Evolutionary conservation across 2,329 filamentous ascomycete species (phyloP).

Genomic region (Aschersonia sp.): DNA sequence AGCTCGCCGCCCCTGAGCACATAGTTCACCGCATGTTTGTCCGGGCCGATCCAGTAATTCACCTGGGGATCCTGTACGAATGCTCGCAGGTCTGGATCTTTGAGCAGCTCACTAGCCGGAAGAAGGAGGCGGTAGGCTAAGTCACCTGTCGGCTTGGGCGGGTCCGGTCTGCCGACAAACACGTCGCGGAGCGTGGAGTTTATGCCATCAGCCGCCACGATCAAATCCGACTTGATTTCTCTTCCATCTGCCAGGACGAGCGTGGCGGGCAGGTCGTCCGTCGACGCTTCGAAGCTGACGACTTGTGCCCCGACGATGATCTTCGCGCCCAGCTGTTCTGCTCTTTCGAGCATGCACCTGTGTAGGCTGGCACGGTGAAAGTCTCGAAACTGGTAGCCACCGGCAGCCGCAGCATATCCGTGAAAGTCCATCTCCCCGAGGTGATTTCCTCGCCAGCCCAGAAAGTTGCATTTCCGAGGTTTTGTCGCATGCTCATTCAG

Average conservation of each 20-base stretch:
- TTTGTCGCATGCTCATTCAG: slow-evolving; percentile 8
- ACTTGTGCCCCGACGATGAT: slow-evolving; percentile 11
- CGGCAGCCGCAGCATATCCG: slow-evolving; percentile 7
- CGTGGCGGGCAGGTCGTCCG: slow-evolving; percentile 3
- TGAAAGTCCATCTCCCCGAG: slow-evolving; percentile 11
- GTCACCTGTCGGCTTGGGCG: slow-evolving; percentile 36
- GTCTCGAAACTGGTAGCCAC: slow-evolving; percentile 25
- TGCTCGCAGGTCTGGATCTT: slow-evolving; percentile 26
- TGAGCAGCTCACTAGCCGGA: slow-evolving; percentile 27
- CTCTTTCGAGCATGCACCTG: slow-evolving; percentile 23
- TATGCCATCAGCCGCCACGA: slow-evolving; percentile 32
- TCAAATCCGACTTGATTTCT: slow-evolving; percentile 22
- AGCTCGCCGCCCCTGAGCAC: slow-evolving; percentile 24
- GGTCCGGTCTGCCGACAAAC: slow-evolving; percentile 26
- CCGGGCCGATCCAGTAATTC: slow-evolving; percentile 39
- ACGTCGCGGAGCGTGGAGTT: slow-evolving; percentile 19
- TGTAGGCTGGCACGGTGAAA: slow-evolving; percentile 36
- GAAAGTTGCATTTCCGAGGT: slow-evolving; percentile 12
- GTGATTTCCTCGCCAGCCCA: slow-evolving; percentile 11
- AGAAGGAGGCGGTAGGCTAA: slow-evolving; percentile 39
- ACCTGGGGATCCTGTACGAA: slow-evolving; percentile 31
- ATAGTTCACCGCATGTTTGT: slow-evolving; percentile 33
- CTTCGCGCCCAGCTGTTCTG: slow-evolving; percentile 21
- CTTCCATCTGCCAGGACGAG: slow-evolving; percentile 15
- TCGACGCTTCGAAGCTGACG: no score